A percentile compares a stretch with the other conserved stretches of the same genome.
Evolutionary conservation across 2,329 filamentous ascomycete species (phyloP).

Genomic region (Monosporascus sp.): DNA sequence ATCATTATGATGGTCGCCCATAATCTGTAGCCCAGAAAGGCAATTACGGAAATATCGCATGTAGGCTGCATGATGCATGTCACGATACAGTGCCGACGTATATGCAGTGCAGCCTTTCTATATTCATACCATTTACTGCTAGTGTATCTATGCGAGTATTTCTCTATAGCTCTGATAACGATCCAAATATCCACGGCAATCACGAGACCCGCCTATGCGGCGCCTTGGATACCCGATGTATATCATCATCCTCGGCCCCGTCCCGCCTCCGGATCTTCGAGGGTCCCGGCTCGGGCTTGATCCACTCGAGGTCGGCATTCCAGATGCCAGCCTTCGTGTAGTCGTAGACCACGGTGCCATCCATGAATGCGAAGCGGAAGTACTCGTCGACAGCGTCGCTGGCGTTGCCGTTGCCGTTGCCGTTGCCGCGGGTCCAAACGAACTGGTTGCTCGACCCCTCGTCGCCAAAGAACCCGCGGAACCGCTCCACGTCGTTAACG

Average conservation of each 20-base stretch:
- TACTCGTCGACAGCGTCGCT: slow-evolving; percentile 55
- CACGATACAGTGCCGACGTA: too few relatives aligned
- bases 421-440: slow-evolving; percentile 51
- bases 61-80: too few relatives aligned
- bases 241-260: slow-evolving; percentile 7
- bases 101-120: too few relatives aligned
- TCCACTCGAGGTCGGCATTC: slow-evolving; percentile 60
- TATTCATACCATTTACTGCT: too few relatives aligned
- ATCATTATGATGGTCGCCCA: too few relatives aligned
- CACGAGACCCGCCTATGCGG: slow-evolving; percentile 1
- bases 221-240: slow-evolving; percentile 8
- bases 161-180: too few relatives aligned
- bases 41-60: too few relatives aligned
- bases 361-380: slow-evolving; percentile 72
- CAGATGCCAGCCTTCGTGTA: slow-evolving; percentile 73
- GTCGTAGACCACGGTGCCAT: slow-evolving; percentile 59
- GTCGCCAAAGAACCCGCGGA: slow-evolving; percentile 64
- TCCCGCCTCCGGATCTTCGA: slow-evolving; percentile 36
- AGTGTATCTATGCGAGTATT: too few relatives aligned
- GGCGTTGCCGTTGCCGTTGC: neutral
- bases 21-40: too few relatives aligned
- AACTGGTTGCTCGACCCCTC: slow-evolving; percentile 44
- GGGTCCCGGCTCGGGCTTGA: slow-evolving; percentile 58
- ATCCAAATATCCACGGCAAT: neutral
- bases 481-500: slow-evolving; percentile 82